phyloP scores from a whole-genome alignment of 1,284 basidiomycete species.

The Ceratobasidium sp. region DNA sequence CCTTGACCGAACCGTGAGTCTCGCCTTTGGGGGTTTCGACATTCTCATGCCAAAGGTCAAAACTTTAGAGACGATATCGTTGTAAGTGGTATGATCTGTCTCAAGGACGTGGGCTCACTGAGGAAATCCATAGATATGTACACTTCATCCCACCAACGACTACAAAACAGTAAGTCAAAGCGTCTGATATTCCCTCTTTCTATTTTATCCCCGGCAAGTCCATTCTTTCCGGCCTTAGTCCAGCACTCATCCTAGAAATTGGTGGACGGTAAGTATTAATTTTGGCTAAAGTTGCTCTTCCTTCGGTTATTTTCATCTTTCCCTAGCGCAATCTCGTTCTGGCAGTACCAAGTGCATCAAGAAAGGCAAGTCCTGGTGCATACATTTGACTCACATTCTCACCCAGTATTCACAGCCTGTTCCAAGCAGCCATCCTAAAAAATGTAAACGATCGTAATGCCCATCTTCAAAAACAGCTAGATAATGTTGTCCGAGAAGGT shows the following conservation, averaged over 20 bases:
- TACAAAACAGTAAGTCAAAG: slow-evolving; percentile 71
- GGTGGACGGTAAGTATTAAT: slow-evolving; percentile 66
- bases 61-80: slow-evolving; percentile 77
- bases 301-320: neutral
- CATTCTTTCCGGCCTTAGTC: slow-evolving; percentile 78
- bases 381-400: neutral
- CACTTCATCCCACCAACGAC: slow-evolving; percentile 80
- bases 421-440: slow-evolving; percentile 79
- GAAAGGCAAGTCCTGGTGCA: slow-evolving; percentile 65
- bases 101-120: too few relatives aligned
- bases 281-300: neutral
- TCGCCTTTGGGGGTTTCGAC: neutral
- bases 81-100: too few relatives aligned
- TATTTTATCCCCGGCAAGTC: too few relatives aligned
- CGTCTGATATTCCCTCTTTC: neutral
- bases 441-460: slow-evolving; percentile 80
- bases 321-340: slow-evolving; percentile 77
- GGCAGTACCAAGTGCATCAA: slow-evolving; percentile 87
- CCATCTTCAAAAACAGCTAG: slow-evolving; percentile 62
- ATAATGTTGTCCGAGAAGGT: slow-evolving; percentile 41
- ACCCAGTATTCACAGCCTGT: slow-evolving; percentile 59
- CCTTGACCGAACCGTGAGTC: slow-evolving; percentile 74
- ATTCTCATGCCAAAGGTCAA: neutral
- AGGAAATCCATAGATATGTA: too few relatives aligned
- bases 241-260: slow-evolving; percentile 76